Evolutionary conservation across 306 rosid genomes (phyloP), one percentile per base, ranked within the genome.

Genomic region (Cucurbita maxima): DNA sequence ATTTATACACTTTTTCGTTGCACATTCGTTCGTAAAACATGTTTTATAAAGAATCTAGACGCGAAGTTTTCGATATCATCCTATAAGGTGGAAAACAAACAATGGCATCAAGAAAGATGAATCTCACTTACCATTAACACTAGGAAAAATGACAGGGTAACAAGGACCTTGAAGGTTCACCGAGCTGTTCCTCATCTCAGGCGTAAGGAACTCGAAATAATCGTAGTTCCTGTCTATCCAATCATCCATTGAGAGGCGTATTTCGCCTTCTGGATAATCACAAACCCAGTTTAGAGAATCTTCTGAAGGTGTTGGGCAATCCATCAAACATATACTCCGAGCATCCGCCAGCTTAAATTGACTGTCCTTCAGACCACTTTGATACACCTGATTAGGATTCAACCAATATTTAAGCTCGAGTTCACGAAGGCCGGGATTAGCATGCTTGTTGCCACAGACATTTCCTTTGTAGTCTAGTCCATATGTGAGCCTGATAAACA

Each of bases 101-200:
- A 57, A 47, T 54, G 51, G 57, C 3, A 44, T 19, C 14, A 15
- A 69, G 75, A 15, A 11, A 40, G 58, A 67, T 18, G 51, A 30
- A 75, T 52, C 36, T 50, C 72, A 68, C 85, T 83, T 68, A 94
- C 98, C 96, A 72, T 94, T 94, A 76, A 94, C 86, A 77, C 98
- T 94, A 6, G 98, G 98, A 83, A 90, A 94, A 83, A 94, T 84
- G 87, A 94, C 87, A 68, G 98, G 98, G 84, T 94, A 94, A 82
- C 98, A 94, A 7, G 98, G 98, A 38, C 98, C 98, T 84, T 87
- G 98, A 80, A 94, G 98, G 81, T 89, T 92, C 75, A 94, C 90
- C 80, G 98, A 94, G 62, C 86, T 74, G 79, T 94, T 94, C 76
- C 97, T 89, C 98, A 89, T 87, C 80, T 90, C 96, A 0, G 92